phyloP scores from a whole-genome alignment of 345 rosid genomes.

The Eucalyptus albens region DNA sequence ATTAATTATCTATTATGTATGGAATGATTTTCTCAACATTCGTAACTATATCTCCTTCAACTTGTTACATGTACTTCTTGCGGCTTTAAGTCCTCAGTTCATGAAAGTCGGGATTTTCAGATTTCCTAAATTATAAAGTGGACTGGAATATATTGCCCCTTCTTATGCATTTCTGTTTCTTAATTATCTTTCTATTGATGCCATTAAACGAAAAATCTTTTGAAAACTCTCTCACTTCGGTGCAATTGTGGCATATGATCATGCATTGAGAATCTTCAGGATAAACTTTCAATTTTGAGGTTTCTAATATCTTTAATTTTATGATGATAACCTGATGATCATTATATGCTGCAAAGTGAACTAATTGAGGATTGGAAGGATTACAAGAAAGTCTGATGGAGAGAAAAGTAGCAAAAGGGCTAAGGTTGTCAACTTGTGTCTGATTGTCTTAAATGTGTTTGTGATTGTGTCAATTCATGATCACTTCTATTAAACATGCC shows the following conservation, averaged over 20 bases:
- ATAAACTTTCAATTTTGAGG: no score
- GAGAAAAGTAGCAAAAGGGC: background rate
- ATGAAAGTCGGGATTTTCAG: background rate
- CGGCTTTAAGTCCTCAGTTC: background rate
- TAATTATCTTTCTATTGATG: background rate
- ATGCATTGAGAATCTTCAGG: background rate
- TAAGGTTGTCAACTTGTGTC: background rate
- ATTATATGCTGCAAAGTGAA: no score
- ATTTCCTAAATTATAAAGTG: background rate
- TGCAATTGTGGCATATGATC: background rate
- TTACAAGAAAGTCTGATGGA: background rate
- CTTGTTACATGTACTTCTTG: background rate
- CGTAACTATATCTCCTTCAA: background rate
- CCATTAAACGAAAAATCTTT: background rate
- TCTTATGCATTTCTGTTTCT: background rate
- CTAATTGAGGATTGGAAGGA: background rate
- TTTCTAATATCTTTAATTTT: background rate
- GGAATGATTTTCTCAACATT: background rate
- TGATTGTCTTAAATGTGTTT: background rate
- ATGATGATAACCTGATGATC: no score
- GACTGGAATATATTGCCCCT: background rate
- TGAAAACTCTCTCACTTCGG: background rate
- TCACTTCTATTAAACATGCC: background rate
- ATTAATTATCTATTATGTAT: accelerated
- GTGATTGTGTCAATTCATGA: background rate